Percentiles rank a stretch among this genome's conserved stretches.
These are phyloP conservation scores for Jamesozyma piceae DNA, from an alignment of 805 yeast species.

Conservation along the genomic window DNA sequence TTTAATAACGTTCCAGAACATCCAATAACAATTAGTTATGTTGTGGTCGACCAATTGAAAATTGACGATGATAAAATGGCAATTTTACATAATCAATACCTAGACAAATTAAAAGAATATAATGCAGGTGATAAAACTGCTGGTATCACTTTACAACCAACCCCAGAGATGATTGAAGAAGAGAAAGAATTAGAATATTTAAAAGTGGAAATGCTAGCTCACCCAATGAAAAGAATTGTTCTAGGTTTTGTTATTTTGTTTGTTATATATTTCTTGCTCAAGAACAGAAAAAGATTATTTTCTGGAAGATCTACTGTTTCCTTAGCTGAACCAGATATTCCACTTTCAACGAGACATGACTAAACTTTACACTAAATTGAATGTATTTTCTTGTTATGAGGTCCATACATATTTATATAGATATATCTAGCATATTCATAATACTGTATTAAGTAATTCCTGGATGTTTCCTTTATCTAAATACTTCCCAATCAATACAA, in stretches of 20 bases:
- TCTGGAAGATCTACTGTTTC: neutral
- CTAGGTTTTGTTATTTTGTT: slow-evolving; percentile 11
- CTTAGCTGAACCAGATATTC: too few relatives aligned
- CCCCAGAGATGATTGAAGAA: slow-evolving; percentile 7
- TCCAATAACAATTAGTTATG: slow-evolving; percentile 35
- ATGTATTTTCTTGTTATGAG: too few relatives aligned
- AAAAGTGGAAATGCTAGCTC: slow-evolving; percentile 9
- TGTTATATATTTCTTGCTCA: slow-evolving; percentile 11
- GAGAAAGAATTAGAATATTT: slow-evolving; percentile 14
- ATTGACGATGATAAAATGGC: slow-evolving; percentile 14
- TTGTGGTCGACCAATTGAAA: slow-evolving; percentile 25
- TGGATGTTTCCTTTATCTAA: slow-evolving; percentile 33
- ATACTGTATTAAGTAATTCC: slow-evolving; percentile 10
- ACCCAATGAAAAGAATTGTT: slow-evolving; percentile 15
- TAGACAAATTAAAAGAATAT: slow-evolving; percentile 17
- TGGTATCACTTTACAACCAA: slow-evolving; percentile 19
- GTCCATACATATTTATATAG: too few relatives aligned
- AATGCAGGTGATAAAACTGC: slow-evolving; percentile 21
- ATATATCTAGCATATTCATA: slow-evolving; percentile 1
- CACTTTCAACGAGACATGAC: too few relatives aligned
- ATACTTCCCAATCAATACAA: slow-evolving; percentile 70
- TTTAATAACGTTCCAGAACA: slow-evolving; percentile 29
- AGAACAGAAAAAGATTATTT: slow-evolving; percentile 1
- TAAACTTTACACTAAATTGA: too few relatives aligned
- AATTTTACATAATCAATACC: slow-evolving; percentile 17